These are phyloP conservation scores for Dimocarpus longan DNA, from an alignment of 345 rosid species.

Conservation along the genomic window DNA sequence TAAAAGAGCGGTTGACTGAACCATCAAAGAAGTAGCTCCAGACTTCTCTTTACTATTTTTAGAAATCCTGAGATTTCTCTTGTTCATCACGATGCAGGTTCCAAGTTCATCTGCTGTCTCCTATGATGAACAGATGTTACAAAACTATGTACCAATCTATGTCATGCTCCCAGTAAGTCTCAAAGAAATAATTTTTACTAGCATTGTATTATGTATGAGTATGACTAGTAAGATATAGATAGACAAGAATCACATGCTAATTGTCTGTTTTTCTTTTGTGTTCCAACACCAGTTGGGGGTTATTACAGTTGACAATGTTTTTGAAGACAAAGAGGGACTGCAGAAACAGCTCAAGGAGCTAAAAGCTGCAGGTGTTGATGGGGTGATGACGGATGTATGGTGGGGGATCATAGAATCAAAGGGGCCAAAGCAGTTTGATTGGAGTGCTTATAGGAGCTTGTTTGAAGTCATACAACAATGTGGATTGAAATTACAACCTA, in stretches of 20 bases:
- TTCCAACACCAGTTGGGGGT: conserved; percentile 56
- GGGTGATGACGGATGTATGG: conserved; percentile 87
- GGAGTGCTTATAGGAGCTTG: conserved; percentile 76
- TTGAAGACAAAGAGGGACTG: conserved; percentile 40
- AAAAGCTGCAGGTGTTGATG: conserved; percentile 66
- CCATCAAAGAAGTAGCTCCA: not conserved
- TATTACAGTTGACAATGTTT: conserved; percentile 54
- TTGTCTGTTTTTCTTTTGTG: not conserved
- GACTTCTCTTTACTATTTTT: not conserved
- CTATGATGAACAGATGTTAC: conserved; percentile 48
- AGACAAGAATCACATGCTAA: not conserved
- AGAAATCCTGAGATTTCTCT: not conserved
- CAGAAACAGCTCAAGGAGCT: conserved; percentile 64
- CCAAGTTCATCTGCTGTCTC: conserved; percentile 19
- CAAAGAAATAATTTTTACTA: not conserved
- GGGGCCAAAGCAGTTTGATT: conserved; percentile 63
- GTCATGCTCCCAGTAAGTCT: conserved; percentile 89
- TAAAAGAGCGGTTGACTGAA: not conserved
- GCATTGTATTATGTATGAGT: not conserved
- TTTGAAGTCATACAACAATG: conserved; percentile 50
- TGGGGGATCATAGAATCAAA: conserved; percentile 79
- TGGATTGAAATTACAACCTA: conserved; percentile 68
- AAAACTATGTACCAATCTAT: conserved; percentile 73
- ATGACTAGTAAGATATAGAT: not conserved
- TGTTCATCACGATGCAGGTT: conserved; percentile 39